A percentile compares a stretch with the other conserved stretches of the same genome.
phyloP scores from a whole-genome alignment of 2,329 filamentous ascomycete species.

The Aspergillus sp. region DNA sequence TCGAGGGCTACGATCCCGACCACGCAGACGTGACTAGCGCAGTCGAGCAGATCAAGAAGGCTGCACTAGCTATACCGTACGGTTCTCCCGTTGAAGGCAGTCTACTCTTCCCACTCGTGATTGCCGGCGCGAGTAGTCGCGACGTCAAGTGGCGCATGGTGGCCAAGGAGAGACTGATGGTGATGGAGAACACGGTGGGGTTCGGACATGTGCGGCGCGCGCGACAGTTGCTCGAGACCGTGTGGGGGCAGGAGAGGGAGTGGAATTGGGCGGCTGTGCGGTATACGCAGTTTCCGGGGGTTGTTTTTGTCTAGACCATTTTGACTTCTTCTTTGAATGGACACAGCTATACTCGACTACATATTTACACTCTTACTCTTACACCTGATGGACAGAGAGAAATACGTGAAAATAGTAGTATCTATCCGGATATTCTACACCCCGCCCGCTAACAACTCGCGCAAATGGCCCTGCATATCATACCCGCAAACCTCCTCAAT shows the following conservation, averaged over 20 bases:
- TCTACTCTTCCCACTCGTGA: conserved; percentile 49
- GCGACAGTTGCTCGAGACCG: conserved; percentile 45
- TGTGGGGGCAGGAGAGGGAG: conserved; percentile 38
- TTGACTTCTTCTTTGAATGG: neutral
- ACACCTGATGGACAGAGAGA: too few species aligned
- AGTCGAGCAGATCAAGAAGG: conserved; percentile 42
- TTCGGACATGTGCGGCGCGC: conserved; percentile 51
- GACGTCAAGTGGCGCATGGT: conserved; percentile 43
- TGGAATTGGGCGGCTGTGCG: conserved; percentile 38
- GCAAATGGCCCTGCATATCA: conserved; percentile 27
- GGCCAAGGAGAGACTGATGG: conserved; percentile 47
- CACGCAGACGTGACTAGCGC: conserved; percentile 40
- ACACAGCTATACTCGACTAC: too few species aligned
- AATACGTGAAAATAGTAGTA: too few species aligned
- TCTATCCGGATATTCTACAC: too few species aligned
- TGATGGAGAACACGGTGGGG: conserved; percentile 51
- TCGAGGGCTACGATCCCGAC: conserved; percentile 46
- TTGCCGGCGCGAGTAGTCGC: conserved; percentile 46
- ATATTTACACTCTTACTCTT: too few species aligned
- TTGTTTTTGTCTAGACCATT: conserved; percentile 29
- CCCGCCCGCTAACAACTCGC: conserved; percentile 6
- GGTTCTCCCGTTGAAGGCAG: conserved; percentile 49
- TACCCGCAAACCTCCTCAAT: conserved; percentile 42
- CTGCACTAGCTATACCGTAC: conserved; percentile 47
- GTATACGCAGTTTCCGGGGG: conserved; percentile 33